Percentiles rank a stretch among this genome's conserved stretches.
phyloP scores from a whole-genome alignment of 495 filamentous ascomycete genomes.

The Tuber magnatum region DNA sequence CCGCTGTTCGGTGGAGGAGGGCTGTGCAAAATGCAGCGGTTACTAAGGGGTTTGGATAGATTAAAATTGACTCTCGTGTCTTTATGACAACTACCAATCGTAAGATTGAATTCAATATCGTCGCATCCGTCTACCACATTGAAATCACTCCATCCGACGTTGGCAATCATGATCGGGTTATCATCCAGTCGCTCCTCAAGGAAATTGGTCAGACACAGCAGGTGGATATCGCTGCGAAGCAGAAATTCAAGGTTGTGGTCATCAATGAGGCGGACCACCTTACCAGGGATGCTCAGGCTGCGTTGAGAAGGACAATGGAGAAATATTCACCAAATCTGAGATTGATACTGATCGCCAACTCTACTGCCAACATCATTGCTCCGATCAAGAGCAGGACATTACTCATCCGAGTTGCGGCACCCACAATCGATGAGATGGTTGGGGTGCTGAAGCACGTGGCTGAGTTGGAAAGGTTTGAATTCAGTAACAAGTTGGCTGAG shows the following conservation, averaged over 20 bases:
- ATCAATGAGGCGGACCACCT: constrained; percentile 99
- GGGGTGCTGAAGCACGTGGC: constrained; percentile 66
- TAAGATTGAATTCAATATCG: constrained; percentile 98
- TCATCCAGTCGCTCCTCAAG: constrained; percentile 90
- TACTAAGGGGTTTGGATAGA: constrained; percentile 42
- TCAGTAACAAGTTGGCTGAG: constrained; percentile 61
- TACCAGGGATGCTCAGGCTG: constrained; percentile 89
- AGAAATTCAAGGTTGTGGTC: constrained; percentile 95
- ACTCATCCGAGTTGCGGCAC: constrained; percentile 84
- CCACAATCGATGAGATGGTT: constrained; percentile 75
- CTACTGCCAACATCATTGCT: constrained; percentile 93
- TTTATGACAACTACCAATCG: constrained; percentile 94
- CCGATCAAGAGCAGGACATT: constrained; percentile 85
- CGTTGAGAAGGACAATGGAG: constrained; percentile 93
- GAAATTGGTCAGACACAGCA: constrained; percentile 98
- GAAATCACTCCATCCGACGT: constrained; percentile 98
- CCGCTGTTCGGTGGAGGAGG: neutral
- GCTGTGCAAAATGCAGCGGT: neutral
- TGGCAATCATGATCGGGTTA: constrained; percentile 91
- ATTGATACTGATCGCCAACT: constrained; percentile 85
- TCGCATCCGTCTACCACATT: constrained; percentile 89
- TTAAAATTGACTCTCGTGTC: constrained; percentile 90
- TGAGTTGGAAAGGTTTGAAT: constrained; percentile 66
- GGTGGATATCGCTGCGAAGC: constrained; percentile 79
- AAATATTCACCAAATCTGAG: constrained; percentile 95